Conservation (phyloP, 2,329 filamentous ascomycete species). For the Pestalotiopsis sp. region DNA sequence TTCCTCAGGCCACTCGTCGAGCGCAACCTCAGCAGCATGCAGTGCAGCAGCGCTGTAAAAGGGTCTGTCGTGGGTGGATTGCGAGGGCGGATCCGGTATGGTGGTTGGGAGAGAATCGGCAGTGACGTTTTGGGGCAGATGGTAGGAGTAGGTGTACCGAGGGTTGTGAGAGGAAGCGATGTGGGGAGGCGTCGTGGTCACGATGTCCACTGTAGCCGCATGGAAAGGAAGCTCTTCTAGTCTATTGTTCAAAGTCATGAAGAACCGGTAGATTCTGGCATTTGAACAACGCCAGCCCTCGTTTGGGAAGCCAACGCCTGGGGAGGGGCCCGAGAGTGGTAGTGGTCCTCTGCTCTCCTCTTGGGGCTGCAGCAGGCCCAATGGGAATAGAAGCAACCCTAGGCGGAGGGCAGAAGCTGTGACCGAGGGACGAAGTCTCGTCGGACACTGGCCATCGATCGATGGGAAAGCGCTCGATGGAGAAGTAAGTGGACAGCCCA, state of each 20-base stretch:
- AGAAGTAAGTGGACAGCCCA: background rate
- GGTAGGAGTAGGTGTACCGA: slow-evolving; percentile 11
- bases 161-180: slow-evolving; percentile 19
- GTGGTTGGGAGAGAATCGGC: slow-evolving; percentile 19
- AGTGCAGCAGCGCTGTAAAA: slow-evolving; percentile 18
- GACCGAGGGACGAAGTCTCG: background rate
- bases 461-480: background rate
- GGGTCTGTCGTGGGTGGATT: slow-evolving; percentile 17
- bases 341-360: background rate
- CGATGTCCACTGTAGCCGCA: slow-evolving; percentile 23
- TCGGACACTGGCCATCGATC: slow-evolving; percentile 8
- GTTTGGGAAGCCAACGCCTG: background rate
- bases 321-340: background rate
- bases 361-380: background rate
- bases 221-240: slow-evolving; percentile 25
- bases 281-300: slow-evolving; percentile 8
- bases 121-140: slow-evolving; percentile 4
- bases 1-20: slow-evolving; percentile 27
- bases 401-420: background rate
- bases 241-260: slow-evolving; percentile 33
- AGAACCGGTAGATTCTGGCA: slow-evolving; percentile 19
- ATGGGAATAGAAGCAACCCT: background rate
- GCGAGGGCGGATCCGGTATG: slow-evolving; percentile 14
- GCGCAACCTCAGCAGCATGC: slow-evolving; percentile 10
- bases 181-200: slow-evolving; percentile 10